phyloP scores from a whole-genome alignment of 2,329 filamentous ascomycete genomes.

The Cephalotrichum gorgonifer region DNA sequence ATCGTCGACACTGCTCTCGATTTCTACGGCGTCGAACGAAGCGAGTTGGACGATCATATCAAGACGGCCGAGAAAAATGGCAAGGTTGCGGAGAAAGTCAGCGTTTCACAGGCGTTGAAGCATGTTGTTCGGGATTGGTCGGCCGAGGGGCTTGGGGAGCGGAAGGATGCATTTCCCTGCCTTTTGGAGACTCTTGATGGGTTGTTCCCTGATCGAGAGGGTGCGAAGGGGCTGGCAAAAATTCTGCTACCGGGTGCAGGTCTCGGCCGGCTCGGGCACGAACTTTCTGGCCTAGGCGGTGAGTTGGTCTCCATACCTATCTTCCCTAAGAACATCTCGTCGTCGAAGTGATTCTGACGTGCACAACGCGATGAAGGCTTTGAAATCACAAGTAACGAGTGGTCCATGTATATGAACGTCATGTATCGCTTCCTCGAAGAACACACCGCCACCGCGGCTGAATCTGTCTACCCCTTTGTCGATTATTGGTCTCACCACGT shows the following conservation, averaged over 20 bases:
- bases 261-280: slow-evolving; percentile 39
- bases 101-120: slow-evolving; percentile 42
- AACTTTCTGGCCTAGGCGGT: slow-evolving; percentile 33
- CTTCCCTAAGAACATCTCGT: no score
- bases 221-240: slow-evolving; percentile 14
- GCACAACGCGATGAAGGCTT: slow-evolving; percentile 19
- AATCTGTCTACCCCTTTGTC: slow-evolving; percentile 37
- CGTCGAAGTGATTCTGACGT: no score
- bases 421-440: slow-evolving; percentile 38
- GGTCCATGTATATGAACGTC: slow-evolving; percentile 46
- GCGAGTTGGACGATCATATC: slow-evolving; percentile 33
- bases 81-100: slow-evolving; percentile 30
- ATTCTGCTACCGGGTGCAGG: slow-evolving; percentile 43
- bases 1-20: slow-evolving; percentile 32
- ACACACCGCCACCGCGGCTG: slow-evolving; percentile 12
- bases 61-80: slow-evolving; percentile 24
- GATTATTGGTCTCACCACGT: slow-evolving; percentile 47
- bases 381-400: slow-evolving; percentile 45
- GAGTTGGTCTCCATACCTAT: background rate
- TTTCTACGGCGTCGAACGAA: slow-evolving; percentile 32
- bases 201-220: slow-evolving; percentile 17
- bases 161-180: slow-evolving; percentile 29
- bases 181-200: slow-evolving; percentile 21
- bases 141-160: slow-evolving; percentile 32
- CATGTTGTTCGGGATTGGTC: slow-evolving; percentile 50